phyloP scores from a whole-genome alignment of 768 basidiomycete genomes.

The Clitopilus passeckerianus region DNA sequence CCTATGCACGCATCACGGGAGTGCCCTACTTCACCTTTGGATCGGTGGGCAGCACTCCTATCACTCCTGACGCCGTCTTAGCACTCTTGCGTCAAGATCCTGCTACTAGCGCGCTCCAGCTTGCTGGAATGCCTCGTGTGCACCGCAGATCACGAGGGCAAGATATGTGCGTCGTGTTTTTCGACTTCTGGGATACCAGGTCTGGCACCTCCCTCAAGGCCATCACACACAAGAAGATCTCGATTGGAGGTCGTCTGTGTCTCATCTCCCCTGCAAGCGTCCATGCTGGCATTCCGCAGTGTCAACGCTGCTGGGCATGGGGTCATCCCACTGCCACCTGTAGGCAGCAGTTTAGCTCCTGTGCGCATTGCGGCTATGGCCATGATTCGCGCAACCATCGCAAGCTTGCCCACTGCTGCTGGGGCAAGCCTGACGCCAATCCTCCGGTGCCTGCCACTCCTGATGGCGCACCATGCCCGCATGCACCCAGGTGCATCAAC shows the following conservation, averaged over 20 bases:
- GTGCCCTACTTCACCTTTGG: background rate
- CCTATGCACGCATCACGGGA: background rate
- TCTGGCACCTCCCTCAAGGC: background rate
- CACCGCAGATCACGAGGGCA: background rate
- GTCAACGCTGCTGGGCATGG: background rate
- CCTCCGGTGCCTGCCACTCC: background rate
- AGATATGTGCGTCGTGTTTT: background rate
- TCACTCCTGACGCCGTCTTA: background rate
- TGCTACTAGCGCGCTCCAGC: background rate
- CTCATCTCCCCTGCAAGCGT: no score
- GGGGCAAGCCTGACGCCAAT: background rate
- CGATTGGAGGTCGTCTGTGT: background rate
- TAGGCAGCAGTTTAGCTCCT: background rate
- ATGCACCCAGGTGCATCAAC: background rate
- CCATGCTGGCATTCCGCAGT: background rate
- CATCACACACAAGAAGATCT: background rate
- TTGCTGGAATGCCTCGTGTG: background rate
- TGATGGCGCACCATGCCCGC: background rate
- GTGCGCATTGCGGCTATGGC: background rate
- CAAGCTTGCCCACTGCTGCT: background rate
- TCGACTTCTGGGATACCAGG: background rate
- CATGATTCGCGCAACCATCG: background rate
- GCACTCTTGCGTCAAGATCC: background rate
- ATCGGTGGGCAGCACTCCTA: background rate
- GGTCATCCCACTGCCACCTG: background rate